These are phyloP conservation scores for Hygrocybe coccinea DNA, from an alignment of 768 basidiomycete genomes.

Conservation along the genomic window DNA sequence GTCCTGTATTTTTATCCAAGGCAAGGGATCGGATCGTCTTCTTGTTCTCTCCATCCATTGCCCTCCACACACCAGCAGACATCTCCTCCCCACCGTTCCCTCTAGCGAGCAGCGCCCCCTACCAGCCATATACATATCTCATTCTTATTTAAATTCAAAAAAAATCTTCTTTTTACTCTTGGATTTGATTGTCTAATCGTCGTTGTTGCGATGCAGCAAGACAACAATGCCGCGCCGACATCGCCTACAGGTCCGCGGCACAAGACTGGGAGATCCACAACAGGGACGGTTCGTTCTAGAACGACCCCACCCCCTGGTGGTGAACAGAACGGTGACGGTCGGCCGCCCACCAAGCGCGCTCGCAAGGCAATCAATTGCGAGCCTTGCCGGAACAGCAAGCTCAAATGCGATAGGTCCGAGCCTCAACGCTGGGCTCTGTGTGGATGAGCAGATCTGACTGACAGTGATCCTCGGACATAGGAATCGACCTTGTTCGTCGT, in stretches of 20 bases:
- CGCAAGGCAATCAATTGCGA: slow-evolving; percentile 88
- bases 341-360: slow-evolving; percentile 75
- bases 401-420: slow-evolving; percentile 79
- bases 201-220: slow-evolving; percentile 28
- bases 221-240: slow-evolving; percentile 33
- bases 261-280: slow-evolving; percentile 35
- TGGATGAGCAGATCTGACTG: not conserved
- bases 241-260: slow-evolving; percentile 39
- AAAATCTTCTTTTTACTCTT: not conserved
- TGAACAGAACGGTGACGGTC: slow-evolving; percentile 48
- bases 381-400: slow-evolving; percentile 80
- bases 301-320: slow-evolving; percentile 42
- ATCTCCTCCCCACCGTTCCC: not conserved
- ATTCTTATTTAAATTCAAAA: not conserved
- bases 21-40: not conserved
- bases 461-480: slow-evolving; percentile 33
- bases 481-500: slow-evolving; percentile 84
- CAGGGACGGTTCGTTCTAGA: slow-evolving; percentile 46
- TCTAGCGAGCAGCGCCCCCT: not conserved
- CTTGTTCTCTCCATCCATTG: not conserved
- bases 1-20: not conserved
- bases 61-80: not conserved
- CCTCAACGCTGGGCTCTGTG: slow-evolving; percentile 1
- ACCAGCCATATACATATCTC: no score
- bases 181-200: not conserved